phyloP scores from a whole-genome alignment of 441 rosid genomes.

The Corymbia citriodora region DNA sequence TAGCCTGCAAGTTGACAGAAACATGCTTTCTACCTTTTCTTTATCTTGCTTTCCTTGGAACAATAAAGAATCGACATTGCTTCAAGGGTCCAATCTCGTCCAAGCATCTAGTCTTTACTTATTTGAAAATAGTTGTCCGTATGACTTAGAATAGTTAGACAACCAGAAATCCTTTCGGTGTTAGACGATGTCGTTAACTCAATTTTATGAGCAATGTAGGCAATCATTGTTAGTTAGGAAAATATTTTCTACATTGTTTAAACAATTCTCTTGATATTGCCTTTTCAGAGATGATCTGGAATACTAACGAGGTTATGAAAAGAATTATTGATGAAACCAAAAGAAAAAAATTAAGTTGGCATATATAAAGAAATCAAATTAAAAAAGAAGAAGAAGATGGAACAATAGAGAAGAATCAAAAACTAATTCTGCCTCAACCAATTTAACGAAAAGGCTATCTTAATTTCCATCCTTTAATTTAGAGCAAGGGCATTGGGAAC shows the following conservation, averaged over 20 bases:
- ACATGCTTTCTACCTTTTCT: not conserved
- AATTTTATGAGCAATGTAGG: no score
- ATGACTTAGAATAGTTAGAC: not conserved
- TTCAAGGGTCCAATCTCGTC: not conserved
- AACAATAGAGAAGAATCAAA: not conserved
- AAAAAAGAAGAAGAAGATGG: not conserved
- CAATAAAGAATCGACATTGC: not conserved
- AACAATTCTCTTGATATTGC: fast-evolving
- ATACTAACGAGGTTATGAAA: not conserved
- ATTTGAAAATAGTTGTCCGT: fast-evolving
- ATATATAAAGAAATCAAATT: not conserved
- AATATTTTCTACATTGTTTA: no score
- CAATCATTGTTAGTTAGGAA: no score
- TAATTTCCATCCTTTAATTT: not conserved
- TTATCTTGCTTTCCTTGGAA: not conserved
- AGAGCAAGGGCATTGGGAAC: not conserved
- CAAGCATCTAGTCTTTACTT: not conserved
- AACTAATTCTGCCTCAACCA: not conserved
- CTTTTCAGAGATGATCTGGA: not conserved
- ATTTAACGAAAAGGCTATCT: not conserved
- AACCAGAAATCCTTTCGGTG: no score
- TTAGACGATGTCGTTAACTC: no score
- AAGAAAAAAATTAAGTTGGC: not conserved
- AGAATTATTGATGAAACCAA: not conserved
- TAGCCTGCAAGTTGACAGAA: fast-evolving